Percentiles rank a stretch among this genome's conserved stretches.
Evolutionary conservation across 2,329 filamentous ascomycete species (phyloP).

Genomic region (Cephalotrichum gorgonifer): DNA sequence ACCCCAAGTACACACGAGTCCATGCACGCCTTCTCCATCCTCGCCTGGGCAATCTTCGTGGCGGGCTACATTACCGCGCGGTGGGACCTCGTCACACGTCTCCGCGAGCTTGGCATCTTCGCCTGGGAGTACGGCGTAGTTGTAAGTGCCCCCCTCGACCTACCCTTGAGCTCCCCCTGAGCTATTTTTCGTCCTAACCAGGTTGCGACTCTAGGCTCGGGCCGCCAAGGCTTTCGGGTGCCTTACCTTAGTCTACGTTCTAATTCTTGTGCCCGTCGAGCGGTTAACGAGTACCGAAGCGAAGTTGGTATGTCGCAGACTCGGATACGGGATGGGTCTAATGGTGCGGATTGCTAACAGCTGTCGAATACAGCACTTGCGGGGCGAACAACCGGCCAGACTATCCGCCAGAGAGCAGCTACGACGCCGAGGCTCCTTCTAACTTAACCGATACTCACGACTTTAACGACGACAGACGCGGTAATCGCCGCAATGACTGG

Average conservation of each 20-base stretch:
- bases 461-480: conserved; percentile 9
- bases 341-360: background rate
- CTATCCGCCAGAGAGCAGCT: conserved; percentile 95
- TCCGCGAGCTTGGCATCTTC: conserved; percentile 95
- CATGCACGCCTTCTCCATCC: conserved; percentile 97
- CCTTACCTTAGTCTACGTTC: conserved; percentile 74
- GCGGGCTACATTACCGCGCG: conserved; percentile 98
- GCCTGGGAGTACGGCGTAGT: conserved; percentile 98
- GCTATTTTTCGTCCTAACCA: conserved; percentile 3
- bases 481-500: conserved; percentile 48
- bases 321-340: background rate
- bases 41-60: conserved; percentile 97
- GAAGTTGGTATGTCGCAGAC: conserved; percentile 52
- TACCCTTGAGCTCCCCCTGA: background rate
- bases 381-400: conserved; percentile 62
- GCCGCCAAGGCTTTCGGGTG: conserved; percentile 76
- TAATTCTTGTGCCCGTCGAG: conserved; percentile 75
- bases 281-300: conserved; percentile 74
- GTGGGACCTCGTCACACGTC: conserved; percentile 93
- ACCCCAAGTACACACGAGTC: conserved; percentile 11
- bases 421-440: conserved; percentile 89
- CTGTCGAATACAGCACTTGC: conserved; percentile 56
- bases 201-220: conserved; percentile 48
- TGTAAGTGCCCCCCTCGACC: conserved; percentile 39
- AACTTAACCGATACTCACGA: conserved; percentile 20